Evolutionary conservation across 208 protist genomes (phyloP).

Genomic region (Vickermania ingenoplastis): DNA sequence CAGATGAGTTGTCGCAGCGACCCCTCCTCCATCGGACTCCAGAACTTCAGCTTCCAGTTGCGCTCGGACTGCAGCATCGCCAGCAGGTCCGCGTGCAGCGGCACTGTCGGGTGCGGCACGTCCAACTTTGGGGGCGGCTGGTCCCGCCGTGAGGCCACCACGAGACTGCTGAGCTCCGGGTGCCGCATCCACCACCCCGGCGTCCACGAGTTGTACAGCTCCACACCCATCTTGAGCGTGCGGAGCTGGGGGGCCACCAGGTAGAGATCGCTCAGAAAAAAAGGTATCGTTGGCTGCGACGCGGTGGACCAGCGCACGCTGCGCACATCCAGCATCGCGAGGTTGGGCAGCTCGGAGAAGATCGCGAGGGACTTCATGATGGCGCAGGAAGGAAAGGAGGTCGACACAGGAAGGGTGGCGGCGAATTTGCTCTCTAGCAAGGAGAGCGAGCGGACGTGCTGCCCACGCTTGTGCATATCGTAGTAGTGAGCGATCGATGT

Average conservation of each 20-base stretch:
- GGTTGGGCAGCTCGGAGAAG: slow-evolving; percentile 23
- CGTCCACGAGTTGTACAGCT: slow-evolving; percentile 43
- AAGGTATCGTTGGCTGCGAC: slow-evolving; percentile 10
- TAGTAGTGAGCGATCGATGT: slow-evolving; percentile 25
- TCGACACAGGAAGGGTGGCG: slow-evolving; percentile 11
- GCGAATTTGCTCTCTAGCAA: slow-evolving; percentile 23
- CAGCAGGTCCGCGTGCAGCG: slow-evolving; percentile 43
- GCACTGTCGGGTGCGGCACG: slow-evolving; percentile 2
- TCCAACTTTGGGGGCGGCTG: slow-evolving; percentile 5
- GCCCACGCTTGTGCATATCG: slow-evolving; percentile 22
- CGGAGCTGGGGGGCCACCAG: slow-evolving; percentile 35
- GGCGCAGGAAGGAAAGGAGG: slow-evolving; percentile 10
- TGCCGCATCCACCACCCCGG: slow-evolving; percentile 70
- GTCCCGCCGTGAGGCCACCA: slow-evolving; percentile 40
- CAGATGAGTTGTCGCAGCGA: slow-evolving; percentile 28
- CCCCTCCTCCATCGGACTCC: slow-evolving; percentile 31
- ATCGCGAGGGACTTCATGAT: slow-evolving; percentile 27
- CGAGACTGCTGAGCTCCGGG: slow-evolving; percentile 28
- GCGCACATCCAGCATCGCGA: slow-evolving; percentile 57
- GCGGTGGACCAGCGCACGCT: slow-evolving; percentile 39
- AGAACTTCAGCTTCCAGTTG: slow-evolving; percentile 62
- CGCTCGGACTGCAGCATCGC: slow-evolving; percentile 24
- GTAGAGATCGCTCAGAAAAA: slow-evolving; percentile 70
- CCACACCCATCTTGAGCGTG: slow-evolving; percentile 53
- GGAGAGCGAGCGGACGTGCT: slow-evolving; percentile 22